Evolutionary conservation across 495 filamentous ascomycete species (phyloP).

Genomic region (Aspergillus funiculosus): DNA sequence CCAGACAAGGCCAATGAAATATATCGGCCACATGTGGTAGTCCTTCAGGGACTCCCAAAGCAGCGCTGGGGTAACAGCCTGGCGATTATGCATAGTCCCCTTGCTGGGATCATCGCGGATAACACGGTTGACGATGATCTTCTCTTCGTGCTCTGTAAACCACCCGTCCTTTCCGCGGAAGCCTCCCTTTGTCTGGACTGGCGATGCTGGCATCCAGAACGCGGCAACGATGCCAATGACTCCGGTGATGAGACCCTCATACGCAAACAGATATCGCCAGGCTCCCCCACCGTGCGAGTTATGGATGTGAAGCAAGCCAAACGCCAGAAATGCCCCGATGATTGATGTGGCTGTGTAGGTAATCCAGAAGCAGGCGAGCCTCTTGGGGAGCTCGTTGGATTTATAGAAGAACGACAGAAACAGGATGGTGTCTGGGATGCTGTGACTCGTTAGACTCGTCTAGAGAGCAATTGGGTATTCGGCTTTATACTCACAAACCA

Average conservation of each 20-base stretch:
- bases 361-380: constrained; percentile 58
- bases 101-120: constrained; percentile 71
- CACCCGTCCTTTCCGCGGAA: constrained; percentile 63
- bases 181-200: constrained; percentile 59
- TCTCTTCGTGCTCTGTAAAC: constrained; percentile 56
- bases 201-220: constrained; percentile 58
- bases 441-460: neutral
- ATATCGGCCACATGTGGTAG: constrained; percentile 51
- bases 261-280: constrained; percentile 37
- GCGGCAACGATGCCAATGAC: constrained; percentile 54
- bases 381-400: constrained; percentile 55
- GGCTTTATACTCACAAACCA: neutral
- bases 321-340: constrained; percentile 43
- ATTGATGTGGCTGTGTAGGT: constrained; percentile 49
- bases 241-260: constrained; percentile 40
- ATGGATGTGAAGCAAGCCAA: constrained; percentile 42
- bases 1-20: constrained; percentile 46
- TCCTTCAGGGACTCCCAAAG: constrained; percentile 49
- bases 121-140: constrained; percentile 68
- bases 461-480: neutral
- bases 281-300: constrained; percentile 24
- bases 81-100: constrained; percentile 56
- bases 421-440: constrained; percentile 33
- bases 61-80: constrained; percentile 43
- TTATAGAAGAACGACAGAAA: constrained; percentile 72